Evolutionary conservation across 305 asterid species (phyloP), one percentile per base, ranked within the genome.

Genomic region (Fraxinus dipetala): DNA sequence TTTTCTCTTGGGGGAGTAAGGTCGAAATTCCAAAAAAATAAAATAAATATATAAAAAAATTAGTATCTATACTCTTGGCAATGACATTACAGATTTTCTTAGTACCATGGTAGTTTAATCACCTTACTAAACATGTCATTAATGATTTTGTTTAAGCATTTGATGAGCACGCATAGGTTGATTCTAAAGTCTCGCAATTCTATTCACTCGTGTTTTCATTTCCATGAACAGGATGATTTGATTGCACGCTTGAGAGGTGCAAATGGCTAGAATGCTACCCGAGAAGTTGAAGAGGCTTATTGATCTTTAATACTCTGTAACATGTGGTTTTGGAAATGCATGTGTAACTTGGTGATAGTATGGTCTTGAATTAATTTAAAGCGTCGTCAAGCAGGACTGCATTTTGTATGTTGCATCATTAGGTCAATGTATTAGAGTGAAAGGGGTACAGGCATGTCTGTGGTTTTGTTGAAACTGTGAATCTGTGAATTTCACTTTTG

Each of bases 161-260:
- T 38, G 20, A 35, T 38, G 9, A 40, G 45, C 79, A 26, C 24
- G 34, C 76, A 3, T 11, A 26, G n/a, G 59, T 70, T 74, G 3
- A 67, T 69, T 26, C 72, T 51, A 14, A 26, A 9, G 61, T 38
- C 40, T 26, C 24, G 28, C 34, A 38, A 22, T 8, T 34, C 34
- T 26, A 22, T 65, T 65, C 35, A 65, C 9, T 67, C 76, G 13
- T 56, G 48, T 69, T 51, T 28, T 54, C 30, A 26, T 77, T 51
- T 70, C 24, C 22, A 24, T 77, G 35, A 79, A 81, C 92, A 90
- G 94, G 92, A 89, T 28, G 92, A 90, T 76, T 74, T 90, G 88
- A 85, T 90, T 63, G 83, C 88, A 32, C 89, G 89, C 18, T 79
- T 86, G 78, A 81, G 72, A 61, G 85, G 38, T 22, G 75, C 77